Conservation (phyloP, 1,139 yeast genomes). For the Yamadazyma trypodendri region DNA sequence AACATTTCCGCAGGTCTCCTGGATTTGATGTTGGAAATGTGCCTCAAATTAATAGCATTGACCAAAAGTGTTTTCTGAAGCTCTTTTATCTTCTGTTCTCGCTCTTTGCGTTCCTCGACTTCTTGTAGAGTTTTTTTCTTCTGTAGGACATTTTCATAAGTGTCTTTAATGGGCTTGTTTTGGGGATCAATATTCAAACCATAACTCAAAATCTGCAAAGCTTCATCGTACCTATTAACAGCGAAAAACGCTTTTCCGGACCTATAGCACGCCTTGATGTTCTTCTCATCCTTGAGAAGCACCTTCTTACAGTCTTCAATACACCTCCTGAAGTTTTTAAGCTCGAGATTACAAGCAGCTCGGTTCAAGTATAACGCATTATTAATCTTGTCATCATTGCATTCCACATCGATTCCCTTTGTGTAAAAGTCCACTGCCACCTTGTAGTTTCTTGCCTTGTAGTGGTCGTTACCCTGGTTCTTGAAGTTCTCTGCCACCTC, state of each 20-base stretch:
- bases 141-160: slow-evolving; percentile 38
- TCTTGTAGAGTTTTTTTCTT: slow-evolving; percentile 37
- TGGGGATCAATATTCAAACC: slow-evolving; percentile 61
- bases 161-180: slow-evolving; percentile 51
- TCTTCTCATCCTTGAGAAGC: slow-evolving; percentile 61
- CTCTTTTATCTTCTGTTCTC: slow-evolving; percentile 31
- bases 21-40: slow-evolving; percentile 48
- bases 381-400: slow-evolving; percentile 52
- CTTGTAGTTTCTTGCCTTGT: slow-evolving; percentile 63
- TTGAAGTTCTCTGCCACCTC: slow-evolving; percentile 90
- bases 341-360: slow-evolving; percentile 88
- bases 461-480: slow-evolving; percentile 89
- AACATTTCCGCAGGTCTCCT: slow-evolving; percentile 50
- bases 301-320: slow-evolving; percentile 84
- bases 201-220: slow-evolving; percentile 61
- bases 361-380: slow-evolving; percentile 72
- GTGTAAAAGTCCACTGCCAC: slow-evolving; percentile 79
- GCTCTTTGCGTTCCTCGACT: slow-evolving; percentile 29
- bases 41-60: slow-evolving; percentile 57
- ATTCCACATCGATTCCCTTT: slow-evolving; percentile 73
- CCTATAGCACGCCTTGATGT: slow-evolving; percentile 81
- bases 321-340: slow-evolving; percentile 80
- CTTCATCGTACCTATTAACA: slow-evolving; percentile 70
- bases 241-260: slow-evolving; percentile 79
- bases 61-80: slow-evolving; percentile 39